Evolutionary conservation across 805 yeast genomes (phyloP), one percentile per base, ranked within the genome.

Genomic region (Brettanomyces anomalus): DNA sequence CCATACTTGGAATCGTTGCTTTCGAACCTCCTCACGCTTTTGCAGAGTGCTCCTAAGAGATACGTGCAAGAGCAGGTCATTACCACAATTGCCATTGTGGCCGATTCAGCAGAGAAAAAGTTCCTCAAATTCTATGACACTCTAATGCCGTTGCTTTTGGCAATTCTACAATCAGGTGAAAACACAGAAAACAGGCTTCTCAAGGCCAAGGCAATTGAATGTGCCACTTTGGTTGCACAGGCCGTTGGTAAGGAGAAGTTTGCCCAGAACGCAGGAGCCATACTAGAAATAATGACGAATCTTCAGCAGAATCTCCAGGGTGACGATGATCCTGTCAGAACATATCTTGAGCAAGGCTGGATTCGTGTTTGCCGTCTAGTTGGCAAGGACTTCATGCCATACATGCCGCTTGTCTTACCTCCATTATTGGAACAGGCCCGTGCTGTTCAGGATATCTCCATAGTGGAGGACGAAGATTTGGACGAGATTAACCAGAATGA

Each of bases 31-130:
- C 70, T 93, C 43, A 80, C 77, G 1, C 68, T 90, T 20, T 71
- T 93, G 45, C 88, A 85, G 59, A 77, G 89, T 45, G 61, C 63
- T 19, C 93, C 94, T 33, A 86, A 88, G 62, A 75, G 88, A 50
- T 93, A 88, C 56, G 96, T 93, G 37, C 97, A 93, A 66, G 98
- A 93, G 59, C 98, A 93, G 67, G 97, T 89, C 14, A 72, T 93
- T 45, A 89, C 97, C 10, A 93, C 97, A 0, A 89, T 93, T 62
- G 96, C 97, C 17, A 85, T 89, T 51, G 89, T 90, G 50, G 98
- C 98, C 2, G 97, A 90, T 64, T 94, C 96, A 14, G 96, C 97
- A 3, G 87, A 87, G 62, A 74, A 74, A 48, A 84, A 83, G 57
- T 93, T 93, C 59, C 72, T 79, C 53, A 90, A 89, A 65, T 93